These are phyloP conservation scores for Quercus dentata DNA, from an alignment of 306 rosid genomes.

Conservation along the genomic window DNA sequence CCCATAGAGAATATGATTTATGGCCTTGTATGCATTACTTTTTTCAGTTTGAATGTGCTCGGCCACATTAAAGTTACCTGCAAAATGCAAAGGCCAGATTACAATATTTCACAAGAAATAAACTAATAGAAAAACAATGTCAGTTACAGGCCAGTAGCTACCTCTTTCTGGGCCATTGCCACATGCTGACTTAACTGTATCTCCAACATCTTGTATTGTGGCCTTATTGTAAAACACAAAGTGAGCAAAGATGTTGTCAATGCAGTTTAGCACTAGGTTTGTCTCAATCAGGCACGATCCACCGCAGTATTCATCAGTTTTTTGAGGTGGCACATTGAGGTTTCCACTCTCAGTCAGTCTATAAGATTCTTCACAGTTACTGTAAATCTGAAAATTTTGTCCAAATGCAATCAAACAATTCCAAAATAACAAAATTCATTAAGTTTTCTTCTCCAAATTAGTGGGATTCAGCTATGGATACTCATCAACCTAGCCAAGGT, in stretches of 20 bases:
- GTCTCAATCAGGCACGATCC: constrained; percentile 82
- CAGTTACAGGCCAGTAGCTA: not conserved
- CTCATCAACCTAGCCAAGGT: no score
- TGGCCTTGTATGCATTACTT: constrained; percentile 33
- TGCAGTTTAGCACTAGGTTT: constrained; percentile 60
- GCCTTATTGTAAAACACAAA: constrained; percentile 76
- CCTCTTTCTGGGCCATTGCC: constrained; percentile 83
- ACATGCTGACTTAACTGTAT: constrained; percentile 64
- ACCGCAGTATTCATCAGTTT: constrained; percentile 52
- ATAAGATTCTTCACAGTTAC: constrained; percentile 66
- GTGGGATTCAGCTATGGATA: no score
- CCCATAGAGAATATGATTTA: constrained; percentile 34
- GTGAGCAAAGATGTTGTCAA: constrained; percentile 52
- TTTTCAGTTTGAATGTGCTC: constrained; percentile 47
- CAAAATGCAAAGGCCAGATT: not conserved
- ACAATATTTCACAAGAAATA: not conserved
- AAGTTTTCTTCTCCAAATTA: no score
- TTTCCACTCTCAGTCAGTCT: constrained; percentile 59
- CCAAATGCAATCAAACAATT: not conserved
- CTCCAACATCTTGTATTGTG: constrained; percentile 55
- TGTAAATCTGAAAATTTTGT: constrained; percentile 48
- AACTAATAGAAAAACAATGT: not conserved
- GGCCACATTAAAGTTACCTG: constrained; percentile 72
- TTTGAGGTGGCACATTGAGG: constrained; percentile 46
- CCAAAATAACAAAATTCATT: not conserved